Evolutionary conservation across 108 stramenopile genomes (phyloP), one percentile per base, ranked within the genome.

Genomic region (Bacterosira constricta): DNA sequence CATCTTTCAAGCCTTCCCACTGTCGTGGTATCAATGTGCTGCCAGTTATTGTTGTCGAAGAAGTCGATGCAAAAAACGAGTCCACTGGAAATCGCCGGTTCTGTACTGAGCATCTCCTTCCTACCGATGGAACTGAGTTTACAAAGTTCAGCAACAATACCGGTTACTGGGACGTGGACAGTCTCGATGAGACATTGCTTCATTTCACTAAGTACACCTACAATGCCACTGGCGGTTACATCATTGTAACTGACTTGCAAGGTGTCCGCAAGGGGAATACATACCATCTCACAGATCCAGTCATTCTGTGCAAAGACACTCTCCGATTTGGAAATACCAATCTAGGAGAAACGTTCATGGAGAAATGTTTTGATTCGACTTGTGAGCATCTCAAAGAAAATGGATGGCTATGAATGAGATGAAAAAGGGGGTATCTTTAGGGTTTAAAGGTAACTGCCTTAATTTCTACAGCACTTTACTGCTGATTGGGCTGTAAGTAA

Each of bases 201-300:
- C 75, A 41, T 18, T 83, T 83, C 56, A 78, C 71, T 0, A 42
- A 73, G 34, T 83, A 66, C 55, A 78, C 77, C 18, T 53, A 66
- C 38, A 42, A 59, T 26, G 71, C 37, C 11, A 83, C 82, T 23
- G 31, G 34, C 26, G 54, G 58, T 7, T 73, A 77, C 39, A 57
- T 82, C 44, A 69, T 81, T 67, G 73, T 81, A 27, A 77, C 81
- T 11, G 81, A 82, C 51, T 51, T 82, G 70, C 81, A 82, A 37
- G 81, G 81, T 49, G 75, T 82, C 25, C 38, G 45, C 15, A 63
- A 67, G 27, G 78, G 71, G 23, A 59, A 79, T 32, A 39, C 45
- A 21, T 79, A 45, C 45, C 20, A 52, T 25, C 57, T 79, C 18
- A 79, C 78, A 29, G 77, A 79, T 27, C 76, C 68, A 20, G 69